Evolutionary conservation across 1,284 basidiomycete genomes (phyloP).

Genomic region (Limonomyces culmigenus): DNA sequence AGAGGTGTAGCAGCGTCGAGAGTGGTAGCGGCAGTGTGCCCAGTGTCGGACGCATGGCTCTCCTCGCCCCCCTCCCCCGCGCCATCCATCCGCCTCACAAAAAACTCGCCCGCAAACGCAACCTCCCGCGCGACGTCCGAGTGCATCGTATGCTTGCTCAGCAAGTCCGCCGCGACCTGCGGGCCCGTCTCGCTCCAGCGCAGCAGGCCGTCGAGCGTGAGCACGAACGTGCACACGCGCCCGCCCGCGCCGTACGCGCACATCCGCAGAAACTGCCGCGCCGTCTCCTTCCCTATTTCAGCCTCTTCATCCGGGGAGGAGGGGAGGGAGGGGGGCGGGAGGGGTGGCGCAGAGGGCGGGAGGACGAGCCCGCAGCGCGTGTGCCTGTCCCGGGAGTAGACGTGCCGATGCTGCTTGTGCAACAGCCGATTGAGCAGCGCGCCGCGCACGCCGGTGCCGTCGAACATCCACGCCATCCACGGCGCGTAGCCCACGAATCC

Average conservation of each 20-base stretch:
- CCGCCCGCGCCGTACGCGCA: slow-evolving; percentile 23
- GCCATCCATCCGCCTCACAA: slow-evolving; percentile 13
- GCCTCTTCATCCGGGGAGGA: slow-evolving; percentile 3
- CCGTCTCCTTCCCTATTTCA: slow-evolving; percentile 12
- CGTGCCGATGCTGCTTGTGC: slow-evolving; percentile 23
- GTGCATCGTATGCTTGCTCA: slow-evolving; percentile 36
- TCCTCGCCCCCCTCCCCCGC: background rate
- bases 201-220: slow-evolving; percentile 26
- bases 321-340: no score
- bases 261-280: slow-evolving; percentile 25
- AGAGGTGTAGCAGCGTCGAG: background rate
- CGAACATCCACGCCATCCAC: slow-evolving; percentile 26
- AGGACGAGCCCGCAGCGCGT: slow-evolving; percentile 20
- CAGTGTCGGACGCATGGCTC: no score
- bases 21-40: background rate
- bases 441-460: slow-evolving; percentile 19
- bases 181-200: slow-evolving; percentile 32
- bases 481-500: slow-evolving; percentile 27
- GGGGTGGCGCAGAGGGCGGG: no score
- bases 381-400: slow-evolving; percentile 24
- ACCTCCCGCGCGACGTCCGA: slow-evolving; percentile 23
- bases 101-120: slow-evolving; percentile 21
- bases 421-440: slow-evolving; percentile 20
- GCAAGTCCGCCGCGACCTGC: slow-evolving; percentile 27
- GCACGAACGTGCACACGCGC: slow-evolving; percentile 26